Base-by-base conservation (phyloP, 1,139 yeast genomes). In the Sugiyamaella grinbergsii region DNA sequence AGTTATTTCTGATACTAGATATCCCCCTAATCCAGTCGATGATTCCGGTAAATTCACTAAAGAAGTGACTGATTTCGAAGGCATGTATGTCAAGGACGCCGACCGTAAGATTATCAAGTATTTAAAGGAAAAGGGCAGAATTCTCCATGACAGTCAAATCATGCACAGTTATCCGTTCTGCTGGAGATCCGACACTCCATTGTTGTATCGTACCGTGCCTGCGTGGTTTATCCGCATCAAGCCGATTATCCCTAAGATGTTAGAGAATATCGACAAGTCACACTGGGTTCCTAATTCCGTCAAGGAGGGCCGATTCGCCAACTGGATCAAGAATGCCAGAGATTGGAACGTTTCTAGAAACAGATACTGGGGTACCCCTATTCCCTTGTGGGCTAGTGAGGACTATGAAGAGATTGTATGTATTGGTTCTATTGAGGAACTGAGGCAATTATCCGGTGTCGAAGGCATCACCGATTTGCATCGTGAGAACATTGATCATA, bases 291-390 rank as follows among this genome's bases (percentile, higher is more conserved):
- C 99, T 56, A 75, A 76, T 56, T 79, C 77, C 64, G 85, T 94
- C 64, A 89, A 90, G 73, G 97, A 90, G 63, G 94, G 94, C 72
- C 82, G 99, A 72, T 93, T 93, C 64, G 81, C 94, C 49, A 93
- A 91, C 76, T 93, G 99, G 99, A 87, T 93, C 69, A 88, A 93
- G 61, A 91, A 91, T 65, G 98, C 98, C 47, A 86, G 99, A 71
- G 99, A 93, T 73, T 93, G 99, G 99, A 93, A 93, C 69, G 80
- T 93, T 59, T 90, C 97, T 18, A 86, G 99, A 79, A 93, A 93
- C 76, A 82, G 99, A 73, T 93, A 93, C 73, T 93, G 99, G 99
- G 99, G 99, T 76, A 93, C 98, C 38, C 99, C 99, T 56, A 84
- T 93, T 62, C 99, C 99, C 55, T 74, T 93, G 64, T 93, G 99